These are phyloP conservation scores for Exidia glandulosa DNA, from an alignment of 768 basidiomycete genomes.

Conservation along the genomic window DNA sequence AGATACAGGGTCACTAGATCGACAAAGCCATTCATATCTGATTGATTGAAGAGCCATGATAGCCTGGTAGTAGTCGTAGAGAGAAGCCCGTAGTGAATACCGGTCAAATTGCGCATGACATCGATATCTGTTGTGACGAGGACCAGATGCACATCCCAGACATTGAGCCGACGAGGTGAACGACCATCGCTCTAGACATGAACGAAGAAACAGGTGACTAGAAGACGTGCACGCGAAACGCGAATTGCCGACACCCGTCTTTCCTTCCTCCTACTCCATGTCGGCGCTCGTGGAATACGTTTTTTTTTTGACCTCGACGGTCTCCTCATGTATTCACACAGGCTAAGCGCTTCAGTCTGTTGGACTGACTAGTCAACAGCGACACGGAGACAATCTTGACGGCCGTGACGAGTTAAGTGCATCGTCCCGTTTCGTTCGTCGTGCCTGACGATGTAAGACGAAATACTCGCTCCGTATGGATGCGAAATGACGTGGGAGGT, in stretches of 20 bases:
- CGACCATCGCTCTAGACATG: too few species aligned
- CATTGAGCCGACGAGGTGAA: too few species aligned
- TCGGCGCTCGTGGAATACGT: constrained; percentile 47
- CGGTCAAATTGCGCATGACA: too few species aligned
- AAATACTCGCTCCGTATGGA: constrained; percentile 59
- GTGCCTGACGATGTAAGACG: too few species aligned
- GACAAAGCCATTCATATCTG: not conserved
- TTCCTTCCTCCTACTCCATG: too few species aligned
- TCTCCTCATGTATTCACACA: constrained; percentile 14
- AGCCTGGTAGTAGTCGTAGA: too few species aligned
- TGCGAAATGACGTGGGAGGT: constrained; percentile 71
- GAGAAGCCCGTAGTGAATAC: too few species aligned
- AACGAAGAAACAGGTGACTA: too few species aligned
- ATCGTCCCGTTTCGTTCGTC: not conserved
- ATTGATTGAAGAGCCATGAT: not conserved
- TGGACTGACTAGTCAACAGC: constrained; percentile 50
- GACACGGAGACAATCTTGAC: constrained; percentile 72
- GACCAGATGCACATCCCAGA: too few species aligned
- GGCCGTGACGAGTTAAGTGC: constrained; percentile 59
- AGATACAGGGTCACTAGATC: constrained; percentile 31
- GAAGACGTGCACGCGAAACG: too few species aligned
- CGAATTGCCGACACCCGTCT: too few species aligned
- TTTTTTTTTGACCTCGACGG: constrained; percentile 70
- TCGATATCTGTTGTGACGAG: too few species aligned
- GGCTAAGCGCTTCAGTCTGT: not conserved